Conservation (phyloP, 306 rosid species). For the Coriaria nepalensis region DNA sequence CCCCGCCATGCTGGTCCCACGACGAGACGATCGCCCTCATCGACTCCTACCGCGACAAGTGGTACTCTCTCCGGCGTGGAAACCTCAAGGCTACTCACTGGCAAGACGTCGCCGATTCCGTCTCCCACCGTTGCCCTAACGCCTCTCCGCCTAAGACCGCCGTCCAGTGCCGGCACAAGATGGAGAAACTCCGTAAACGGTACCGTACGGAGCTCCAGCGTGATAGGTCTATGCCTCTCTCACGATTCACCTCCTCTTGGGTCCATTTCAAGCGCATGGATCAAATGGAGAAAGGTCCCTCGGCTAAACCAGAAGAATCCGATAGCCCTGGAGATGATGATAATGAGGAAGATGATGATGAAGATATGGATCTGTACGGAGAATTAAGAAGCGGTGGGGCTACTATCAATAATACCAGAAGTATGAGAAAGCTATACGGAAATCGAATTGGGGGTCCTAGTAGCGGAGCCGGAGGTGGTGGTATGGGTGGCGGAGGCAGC, state of each 20-base stretch:
- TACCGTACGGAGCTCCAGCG: constrained; percentile 88
- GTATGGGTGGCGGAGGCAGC: constrained; percentile 17
- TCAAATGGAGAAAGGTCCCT: constrained; percentile 77
- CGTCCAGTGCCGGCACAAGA: constrained; percentile 93
- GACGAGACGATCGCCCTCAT: constrained; percentile 83
- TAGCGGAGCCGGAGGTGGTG: not conserved
- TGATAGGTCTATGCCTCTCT: constrained; percentile 43
- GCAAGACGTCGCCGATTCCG: constrained; percentile 88
- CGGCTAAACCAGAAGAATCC: constrained; percentile 34
- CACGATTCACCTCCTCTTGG: constrained; percentile 58
- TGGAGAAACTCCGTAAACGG: constrained; percentile 86
- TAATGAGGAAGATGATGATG: constrained; percentile 38
- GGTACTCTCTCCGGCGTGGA: constrained; percentile 87
- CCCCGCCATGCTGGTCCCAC: constrained; percentile 87
- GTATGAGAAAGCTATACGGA: constrained; percentile 44
- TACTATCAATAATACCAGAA: constrained; percentile 42
- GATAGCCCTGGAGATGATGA: constrained; percentile 34
- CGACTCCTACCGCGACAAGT: constrained; percentile 75
- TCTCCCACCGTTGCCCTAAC: constrained; percentile 47
- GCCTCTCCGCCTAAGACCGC: constrained; percentile 69
- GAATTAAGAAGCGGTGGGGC: constrained; percentile 41
- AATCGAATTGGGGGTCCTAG: constrained; percentile 23
- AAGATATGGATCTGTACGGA: constrained; percentile 44
- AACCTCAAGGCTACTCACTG: constrained; percentile 87
- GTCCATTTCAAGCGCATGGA: constrained; percentile 89